A percentile compares a stretch with the other conserved stretches of the same genome.
Evolutionary conservation across 805 yeast genomes (phyloP).

Genomic region (Ogataea degrootiae): DNA sequence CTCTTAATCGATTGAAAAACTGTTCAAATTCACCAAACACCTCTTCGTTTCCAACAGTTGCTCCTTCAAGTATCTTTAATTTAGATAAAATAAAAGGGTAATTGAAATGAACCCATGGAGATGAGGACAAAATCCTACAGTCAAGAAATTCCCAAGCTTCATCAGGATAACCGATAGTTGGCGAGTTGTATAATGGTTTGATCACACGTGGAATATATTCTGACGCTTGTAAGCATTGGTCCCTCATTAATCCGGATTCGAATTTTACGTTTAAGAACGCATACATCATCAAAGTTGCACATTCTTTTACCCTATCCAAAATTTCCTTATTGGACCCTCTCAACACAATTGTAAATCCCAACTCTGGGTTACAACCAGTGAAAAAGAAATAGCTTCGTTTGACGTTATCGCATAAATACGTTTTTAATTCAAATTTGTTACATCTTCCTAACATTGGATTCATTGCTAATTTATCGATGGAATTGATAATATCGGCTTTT

Average conservation of each 20-base stretch:
- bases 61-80: slow-evolving; percentile 19
- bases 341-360: slow-evolving; percentile 84
- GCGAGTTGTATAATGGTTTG: slow-evolving; percentile 14
- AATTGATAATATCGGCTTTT: slow-evolving; percentile 76
- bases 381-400: slow-evolving; percentile 74
- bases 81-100: slow-evolving; percentile 42
- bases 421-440: slow-evolving; percentile 62
- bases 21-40: slow-evolving; percentile 21
- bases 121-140: slow-evolving; percentile 63
- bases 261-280: slow-evolving; percentile 73
- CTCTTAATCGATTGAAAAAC: slow-evolving; percentile 22
- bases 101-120: slow-evolving; percentile 78
- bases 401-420: slow-evolving; percentile 50
- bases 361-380: slow-evolving; percentile 64
- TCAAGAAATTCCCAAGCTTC: slow-evolving; percentile 31
- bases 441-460: slow-evolving; percentile 74
- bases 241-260: slow-evolving; percentile 71
- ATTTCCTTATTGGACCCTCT: slow-evolving; percentile 69
- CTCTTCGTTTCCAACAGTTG: slow-evolving; percentile 27
- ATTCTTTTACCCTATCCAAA: slow-evolving; percentile 66
- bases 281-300: slow-evolving; percentile 74
- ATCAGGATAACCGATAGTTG: slow-evolving; percentile 23
- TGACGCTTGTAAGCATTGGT: slow-evolving; percentile 55
- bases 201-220: slow-evolving; percentile 22
- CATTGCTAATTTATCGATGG: slow-evolving; percentile 79